Base-by-base conservation (phyloP, 2,329 filamentous ascomycete genomes). In the Epichloe scottii region DNA sequence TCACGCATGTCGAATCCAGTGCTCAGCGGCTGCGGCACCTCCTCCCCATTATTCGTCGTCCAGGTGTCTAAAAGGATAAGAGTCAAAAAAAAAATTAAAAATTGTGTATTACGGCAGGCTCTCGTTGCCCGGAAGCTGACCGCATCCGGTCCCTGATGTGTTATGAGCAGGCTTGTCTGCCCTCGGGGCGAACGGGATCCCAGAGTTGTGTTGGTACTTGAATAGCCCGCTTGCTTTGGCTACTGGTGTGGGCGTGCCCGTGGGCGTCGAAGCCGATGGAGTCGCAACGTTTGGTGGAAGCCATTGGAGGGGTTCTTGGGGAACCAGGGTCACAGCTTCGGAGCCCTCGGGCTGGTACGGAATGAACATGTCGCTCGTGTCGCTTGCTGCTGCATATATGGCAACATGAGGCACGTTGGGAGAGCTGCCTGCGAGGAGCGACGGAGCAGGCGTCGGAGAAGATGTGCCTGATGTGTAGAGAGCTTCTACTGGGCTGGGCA, bases 321-420 rank as follows among this genome's bases (percentile, higher is more conserved):
- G 64, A 6, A 64, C 57, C 15, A 71, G 54, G 1, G 69, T 49
- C 4, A 63, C 60, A 0, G 76, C 68, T 0, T 65, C 54, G 1
- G 75, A 72, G 0, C 77, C 78, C n/a, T 77, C 71, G 0, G 78
- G 76, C 53, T 80, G 74, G 54, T 79, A 80, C 0, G 70, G 69
- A 23, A 81, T 66, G 54, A 81, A 81, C 21, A 74, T 58, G 48
- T 75, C 70, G 2, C 55, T 47, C 3, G 50, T 43, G 41, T 64
- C 60, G 23, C 52, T 55, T 38, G 55, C 57, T 38, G 55, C 57
- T 15, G 58, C 51, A 26, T 64, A 59, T n/a, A 62, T 50, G 5
- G 60, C 53, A 7, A 62, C 60, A 11, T 60, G 61, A 2, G 61
- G 60, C 10, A 62, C 53, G 4, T 52, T 47, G 17, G 66, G 64